phyloP scores from a whole-genome alignment of 73 alveolate species.

The Paramecium octaurelia region DNA sequence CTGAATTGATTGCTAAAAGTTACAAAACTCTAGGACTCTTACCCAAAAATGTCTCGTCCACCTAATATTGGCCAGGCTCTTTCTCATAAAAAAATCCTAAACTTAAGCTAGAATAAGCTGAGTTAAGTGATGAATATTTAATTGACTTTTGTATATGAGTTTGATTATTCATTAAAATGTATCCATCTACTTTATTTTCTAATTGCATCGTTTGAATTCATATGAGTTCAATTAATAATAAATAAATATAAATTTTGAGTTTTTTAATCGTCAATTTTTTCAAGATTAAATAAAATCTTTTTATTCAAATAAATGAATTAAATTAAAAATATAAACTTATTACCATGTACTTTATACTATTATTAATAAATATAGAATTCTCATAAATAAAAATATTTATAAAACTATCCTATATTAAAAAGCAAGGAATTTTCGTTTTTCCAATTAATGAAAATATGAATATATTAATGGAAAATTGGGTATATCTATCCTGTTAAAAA shows the following conservation, averaged over 20 bases:
- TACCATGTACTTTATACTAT: neutral
- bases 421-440: neutral
- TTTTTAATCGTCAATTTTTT: neutral
- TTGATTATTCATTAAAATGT: neutral
- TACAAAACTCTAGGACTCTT: neutral
- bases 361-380: neutral
- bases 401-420: too few species aligned
- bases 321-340: neutral
- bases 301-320: neutral
- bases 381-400: too few species aligned
- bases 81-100: slow-evolving; percentile 22
- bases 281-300: neutral
- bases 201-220: neutral
- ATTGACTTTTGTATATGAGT: neutral
- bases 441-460: neutral
- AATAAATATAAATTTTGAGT: neutral
- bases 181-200: neutral
- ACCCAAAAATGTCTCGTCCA: neutral
- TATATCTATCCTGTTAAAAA: too few species aligned
- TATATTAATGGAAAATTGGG: neutral
- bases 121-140: neutral
- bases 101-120: neutral
- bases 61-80: slow-evolving; percentile 53
- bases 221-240: neutral
- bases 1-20: slow-evolving; percentile 45